phyloP scores from a whole-genome alignment of 2,329 filamentous ascomycete genomes.

The Madurella mycetomatis region DNA sequence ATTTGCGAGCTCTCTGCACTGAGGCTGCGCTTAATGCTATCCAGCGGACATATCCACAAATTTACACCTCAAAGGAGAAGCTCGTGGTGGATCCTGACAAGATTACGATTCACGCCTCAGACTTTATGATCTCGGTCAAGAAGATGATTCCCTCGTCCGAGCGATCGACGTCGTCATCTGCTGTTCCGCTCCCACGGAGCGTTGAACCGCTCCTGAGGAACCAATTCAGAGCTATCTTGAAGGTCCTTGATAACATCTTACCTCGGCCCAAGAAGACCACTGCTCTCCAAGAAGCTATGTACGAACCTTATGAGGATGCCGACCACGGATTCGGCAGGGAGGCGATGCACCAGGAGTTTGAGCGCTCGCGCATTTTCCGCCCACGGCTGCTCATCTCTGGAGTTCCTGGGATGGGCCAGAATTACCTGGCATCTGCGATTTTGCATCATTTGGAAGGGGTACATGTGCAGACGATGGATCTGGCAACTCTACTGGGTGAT shows the following conservation, averaged over 20 bases:
- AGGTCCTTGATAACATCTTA: slow-evolving; percentile 67
- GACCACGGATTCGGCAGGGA: slow-evolving; percentile 84
- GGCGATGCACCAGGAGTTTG: slow-evolving; percentile 70
- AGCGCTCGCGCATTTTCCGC: slow-evolving; percentile 80
- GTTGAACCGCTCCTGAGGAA: slow-evolving; percentile 77
- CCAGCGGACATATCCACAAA: slow-evolving; percentile 92
- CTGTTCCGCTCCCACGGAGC: slow-evolving; percentile 70
- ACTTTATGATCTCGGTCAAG: slow-evolving; percentile 96
- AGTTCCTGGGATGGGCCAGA: slow-evolving; percentile 85
- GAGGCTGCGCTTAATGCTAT: slow-evolving; percentile 95
- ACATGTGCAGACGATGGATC: slow-evolving; percentile 90
- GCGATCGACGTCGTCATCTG: slow-evolving; percentile 78
- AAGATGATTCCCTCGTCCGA: slow-evolving; percentile 96
- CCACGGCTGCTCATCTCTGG: slow-evolving; percentile 82
- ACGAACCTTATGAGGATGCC: slow-evolving; percentile 74
- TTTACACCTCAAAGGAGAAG: slow-evolving; percentile 87
- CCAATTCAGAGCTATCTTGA: slow-evolving; percentile 66
- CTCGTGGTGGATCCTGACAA: slow-evolving; percentile 79
- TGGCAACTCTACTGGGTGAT: slow-evolving; percentile 82
- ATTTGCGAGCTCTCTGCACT: slow-evolving; percentile 88
- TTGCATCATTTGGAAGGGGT: slow-evolving; percentile 89
- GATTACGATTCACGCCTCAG: slow-evolving; percentile 83
- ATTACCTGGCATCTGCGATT: slow-evolving; percentile 79
- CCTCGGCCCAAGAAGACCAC: slow-evolving; percentile 83
- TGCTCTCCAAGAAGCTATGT: slow-evolving; percentile 91